Base-by-base conservation (phyloP, 352 stramenopile species). In the Phytophthora hybrid region DNA sequence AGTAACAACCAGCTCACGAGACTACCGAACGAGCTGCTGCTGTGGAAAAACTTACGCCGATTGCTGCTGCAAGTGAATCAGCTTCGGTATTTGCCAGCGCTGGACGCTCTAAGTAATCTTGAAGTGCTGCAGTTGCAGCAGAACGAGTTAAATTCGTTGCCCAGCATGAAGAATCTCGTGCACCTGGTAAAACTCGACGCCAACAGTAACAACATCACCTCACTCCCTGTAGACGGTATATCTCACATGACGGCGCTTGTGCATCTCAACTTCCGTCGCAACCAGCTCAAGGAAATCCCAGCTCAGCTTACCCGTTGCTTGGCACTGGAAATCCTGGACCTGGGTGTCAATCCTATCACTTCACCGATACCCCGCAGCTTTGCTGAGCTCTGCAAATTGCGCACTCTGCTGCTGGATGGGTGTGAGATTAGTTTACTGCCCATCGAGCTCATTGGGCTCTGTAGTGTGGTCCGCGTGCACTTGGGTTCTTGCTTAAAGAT, bases 121-220 rank as follows among this genome's bases (percentile, higher is more conserved):
- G 82, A 93, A 57, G 65, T 92, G 26, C 63, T 93, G 19, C 83
- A 90, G 19, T 69, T 84, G 5, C 81, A 93, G 57, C 78, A 89
- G 53, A 97, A 95, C 52, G 66, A 75, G 19, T 73, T 97, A 9
- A 76, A 73, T 47, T 77, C 74, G 29, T 72, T 94, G 51, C 90
- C 84, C 13, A 82, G 64, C 52, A 91, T 95, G 84, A 76, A 83
- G 26, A 89, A 82, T 13, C 73, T 93, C 32, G 75, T 83, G 5
- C 75, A 83, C 31, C 61, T 97, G 32, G 85, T 89, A 57, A 94
- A 90, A 73, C 84, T 97, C 9, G 90, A 97, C 59, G 77, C 91
- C 34, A 93, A 88, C 59, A 91, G 77, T 47, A 96, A 97, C 68
- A 74, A 75, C 44, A 88, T 96, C 63, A 47, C 64, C 1, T 55